Percentiles rank a stretch among this genome's conserved stretches.
phyloP scores from a whole-genome alignment of 768 basidiomycete genomes.

The Lactifluus volemus region DNA sequence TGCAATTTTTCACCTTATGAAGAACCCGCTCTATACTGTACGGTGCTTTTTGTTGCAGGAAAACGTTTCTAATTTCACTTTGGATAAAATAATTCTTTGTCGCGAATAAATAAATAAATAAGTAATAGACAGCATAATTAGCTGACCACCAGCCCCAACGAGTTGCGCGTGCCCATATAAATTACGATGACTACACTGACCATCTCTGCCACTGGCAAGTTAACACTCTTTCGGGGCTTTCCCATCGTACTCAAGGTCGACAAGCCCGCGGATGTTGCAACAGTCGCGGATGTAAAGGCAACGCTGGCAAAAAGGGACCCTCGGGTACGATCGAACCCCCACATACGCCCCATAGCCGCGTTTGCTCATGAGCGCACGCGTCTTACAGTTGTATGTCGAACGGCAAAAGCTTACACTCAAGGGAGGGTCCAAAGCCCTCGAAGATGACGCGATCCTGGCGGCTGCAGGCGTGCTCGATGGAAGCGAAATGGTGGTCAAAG shows the following conservation, averaged over 20 bases:
- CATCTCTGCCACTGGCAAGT: slow-evolving; percentile 39
- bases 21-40: not conserved
- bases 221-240: slow-evolving; percentile 40
- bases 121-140: not conserved
- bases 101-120: slow-evolving; percentile 5
- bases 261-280: slow-evolving; percentile 38
- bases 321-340: slow-evolving; percentile 29
- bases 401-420: slow-evolving; percentile 69
- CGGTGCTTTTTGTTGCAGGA: not conserved
- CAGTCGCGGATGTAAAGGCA: slow-evolving; percentile 60
- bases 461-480: slow-evolving; percentile 51
- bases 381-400: slow-evolving; percentile 52
- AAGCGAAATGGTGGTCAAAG: slow-evolving; percentile 71
- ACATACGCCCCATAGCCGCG: not conserved
- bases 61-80: not conserved
- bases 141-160: not conserved
- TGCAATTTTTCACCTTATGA: not conserved
- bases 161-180: no score
- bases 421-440: slow-evolving; percentile 50
- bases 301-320: slow-evolving; percentile 50
- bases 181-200: slow-evolving; percentile 41
- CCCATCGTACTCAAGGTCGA: slow-evolving; percentile 45
- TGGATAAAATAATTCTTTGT: not conserved
- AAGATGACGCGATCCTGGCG: slow-evolving; percentile 52
- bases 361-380: not conserved